These are phyloP conservation scores for Ustilago tritici DNA, from an alignment of 1,284 basidiomycete genomes.

Conservation along the genomic window DNA sequence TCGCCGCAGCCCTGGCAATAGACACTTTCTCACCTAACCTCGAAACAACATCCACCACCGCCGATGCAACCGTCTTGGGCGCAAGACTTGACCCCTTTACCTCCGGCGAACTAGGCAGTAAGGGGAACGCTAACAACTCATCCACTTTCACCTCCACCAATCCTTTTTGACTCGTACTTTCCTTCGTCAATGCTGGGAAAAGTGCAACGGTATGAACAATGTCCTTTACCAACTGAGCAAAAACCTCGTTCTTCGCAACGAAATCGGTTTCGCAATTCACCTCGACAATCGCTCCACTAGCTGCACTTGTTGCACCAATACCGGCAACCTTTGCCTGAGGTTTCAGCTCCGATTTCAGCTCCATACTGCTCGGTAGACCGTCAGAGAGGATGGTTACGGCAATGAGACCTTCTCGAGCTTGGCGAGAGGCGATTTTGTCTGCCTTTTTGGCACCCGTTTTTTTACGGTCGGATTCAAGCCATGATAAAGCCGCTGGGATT, in stretches of 20 bases:
- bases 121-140: conserved; percentile 67
- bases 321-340: conserved; percentile 69
- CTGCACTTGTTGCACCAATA: conserved; percentile 40
- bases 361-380: conserved; percentile 69
- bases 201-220: conserved; percentile 89
- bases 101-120: conserved; percentile 48
- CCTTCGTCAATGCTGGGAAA: conserved; percentile 73
- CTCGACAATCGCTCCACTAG: conserved; percentile 86
- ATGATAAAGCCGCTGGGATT: conserved; percentile 79
- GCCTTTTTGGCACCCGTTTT: conserved; percentile 82
- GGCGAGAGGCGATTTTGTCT: conserved; percentile 82
- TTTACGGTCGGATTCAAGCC: conserved; percentile 82
- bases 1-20: conserved; percentile 79
- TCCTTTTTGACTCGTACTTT: neutral
- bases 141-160: conserved; percentile 46
- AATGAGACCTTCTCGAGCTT: conserved; percentile 83
- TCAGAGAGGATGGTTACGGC: conserved; percentile 79
- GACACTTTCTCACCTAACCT: conserved; percentile 91
- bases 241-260: conserved; percentile 87
- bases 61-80: conserved; percentile 76
- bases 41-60: conserved; percentile 83
- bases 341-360: conserved; percentile 40
- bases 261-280: conserved; percentile 98
- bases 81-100: conserved; percentile 67
- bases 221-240: conserved; percentile 80